Evolutionary conservation across 1,284 basidiomycete genomes (phyloP).

Genomic region (Apiotrichum sp.): DNA sequence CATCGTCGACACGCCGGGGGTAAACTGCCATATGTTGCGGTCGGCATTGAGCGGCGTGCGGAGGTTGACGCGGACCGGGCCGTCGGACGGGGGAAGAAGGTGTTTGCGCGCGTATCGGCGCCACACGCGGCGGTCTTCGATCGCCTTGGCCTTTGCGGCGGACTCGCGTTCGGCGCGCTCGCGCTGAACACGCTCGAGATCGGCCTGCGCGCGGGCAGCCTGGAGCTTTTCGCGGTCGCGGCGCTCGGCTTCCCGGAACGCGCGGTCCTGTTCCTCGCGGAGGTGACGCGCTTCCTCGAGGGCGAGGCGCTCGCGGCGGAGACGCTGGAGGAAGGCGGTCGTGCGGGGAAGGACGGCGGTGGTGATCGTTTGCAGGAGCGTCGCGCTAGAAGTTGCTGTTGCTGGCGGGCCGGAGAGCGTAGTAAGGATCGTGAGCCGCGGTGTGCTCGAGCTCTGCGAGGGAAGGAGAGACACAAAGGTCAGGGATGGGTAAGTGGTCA

Average conservation of each 20-base stretch:
- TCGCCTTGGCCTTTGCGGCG: constrained; percentile 20
- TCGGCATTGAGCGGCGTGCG: constrained; percentile 35
- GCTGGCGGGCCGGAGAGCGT: constrained; percentile 67
- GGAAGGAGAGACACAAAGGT: constrained; percentile 85
- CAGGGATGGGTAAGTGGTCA: constrained; percentile 85
- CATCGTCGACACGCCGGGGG: constrained; percentile 23
- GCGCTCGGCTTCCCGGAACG: constrained; percentile 60
- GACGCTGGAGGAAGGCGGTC: constrained; percentile 61
- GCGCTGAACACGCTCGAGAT: constrained; percentile 17
- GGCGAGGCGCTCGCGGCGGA: constrained; percentile 51
- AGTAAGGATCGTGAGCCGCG: constrained; percentile 68
- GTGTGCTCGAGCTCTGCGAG: constrained; percentile 46
- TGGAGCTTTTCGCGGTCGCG: constrained; percentile 58
- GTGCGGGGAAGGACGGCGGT: constrained; percentile 71
- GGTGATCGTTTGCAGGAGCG: constrained; percentile 61
- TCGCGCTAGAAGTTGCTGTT: constrained; percentile 59
- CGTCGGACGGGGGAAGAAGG: constrained; percentile 26
- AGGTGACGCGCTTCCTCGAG: constrained; percentile 63
- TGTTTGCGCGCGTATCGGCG: constrained; percentile 40
- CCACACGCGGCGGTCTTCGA: constrained; percentile 28
- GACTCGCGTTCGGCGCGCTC: constrained; percentile 41
- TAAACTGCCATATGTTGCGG: constrained; percentile 32
- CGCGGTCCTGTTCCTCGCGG: constrained; percentile 74
- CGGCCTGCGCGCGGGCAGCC: constrained; percentile 22
- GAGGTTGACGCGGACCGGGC: constrained; percentile 30